Evolutionary conservation across 495 filamentous ascomycete genomes (phyloP).

Genomic region (Hypoxylon intermedium): DNA sequence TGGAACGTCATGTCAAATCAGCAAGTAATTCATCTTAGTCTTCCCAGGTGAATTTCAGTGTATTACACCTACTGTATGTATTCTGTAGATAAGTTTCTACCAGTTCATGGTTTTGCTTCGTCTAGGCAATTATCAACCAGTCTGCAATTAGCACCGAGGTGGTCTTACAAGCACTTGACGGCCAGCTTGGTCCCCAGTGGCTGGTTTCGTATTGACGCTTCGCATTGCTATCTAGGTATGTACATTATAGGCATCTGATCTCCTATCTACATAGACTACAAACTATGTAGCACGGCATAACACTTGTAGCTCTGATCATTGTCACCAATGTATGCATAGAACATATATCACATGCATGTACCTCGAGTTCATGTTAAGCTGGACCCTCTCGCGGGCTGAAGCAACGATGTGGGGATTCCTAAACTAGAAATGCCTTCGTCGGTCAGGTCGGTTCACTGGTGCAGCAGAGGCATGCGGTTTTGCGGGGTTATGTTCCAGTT

Average conservation of each 20-base stretch:
- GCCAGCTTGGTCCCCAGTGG: not conserved
- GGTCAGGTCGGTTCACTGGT: constrained; percentile 1
- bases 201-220: not conserved
- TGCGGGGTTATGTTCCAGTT: constrained; percentile 26
- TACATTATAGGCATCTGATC: not conserved
- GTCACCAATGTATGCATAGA: too few relatives aligned
- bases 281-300: too few relatives aligned
- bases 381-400: not conserved
- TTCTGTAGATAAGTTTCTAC: not conserved
- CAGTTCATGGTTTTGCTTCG: not conserved
- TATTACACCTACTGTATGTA: too few relatives aligned
- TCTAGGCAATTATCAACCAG: too few relatives aligned
- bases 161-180: not conserved
- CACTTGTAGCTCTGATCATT: too few relatives aligned
- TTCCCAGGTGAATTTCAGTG: too few relatives aligned
- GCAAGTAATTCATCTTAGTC: too few relatives aligned
- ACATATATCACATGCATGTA: too few relatives aligned
- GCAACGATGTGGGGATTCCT: constrained; percentile 10
- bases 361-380: not conserved
- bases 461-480: constrained; percentile 10
- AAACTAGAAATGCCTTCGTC: not conserved
- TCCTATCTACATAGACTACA: not conserved
- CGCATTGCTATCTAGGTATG: not conserved
- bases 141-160: not conserved
- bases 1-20: too few relatives aligned